Base-by-base conservation (phyloP, 2,329 filamentous ascomycete genomes). In the Fusarium euwallaceae region DNA sequence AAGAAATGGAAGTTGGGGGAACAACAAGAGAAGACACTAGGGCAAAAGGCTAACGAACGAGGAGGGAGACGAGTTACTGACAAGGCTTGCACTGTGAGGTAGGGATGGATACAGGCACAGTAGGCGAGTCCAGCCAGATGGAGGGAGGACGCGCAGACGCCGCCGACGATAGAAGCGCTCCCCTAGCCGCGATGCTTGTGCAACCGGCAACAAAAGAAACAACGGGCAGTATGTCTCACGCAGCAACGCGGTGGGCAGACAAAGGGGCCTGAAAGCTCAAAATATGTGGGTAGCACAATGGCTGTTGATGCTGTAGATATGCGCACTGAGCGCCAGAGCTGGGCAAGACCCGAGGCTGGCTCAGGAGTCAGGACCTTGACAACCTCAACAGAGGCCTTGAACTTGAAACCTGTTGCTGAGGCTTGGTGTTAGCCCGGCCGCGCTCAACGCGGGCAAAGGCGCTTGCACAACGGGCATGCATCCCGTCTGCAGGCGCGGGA, bases 31-130 rank as follows among this genome's bases (percentile, higher is more conserved):
- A 72, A 67, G 56, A 43, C 53, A 51, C 45, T 71, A 60, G 43
- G 41, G 58, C 34, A 48, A 65, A 69, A 67, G 62, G 66, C 63
- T 60, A 75, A 62, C 27, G 45, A 75, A 56, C 43, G 48, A 73
- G 66, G 60, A 75, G 66, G 66, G 73, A 75, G 66, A 75, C 61
- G 61, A 68, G 61, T 65, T 75, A 68, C 69, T 63, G 58, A 70
- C 66, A 75, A 75, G 69, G 61, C 69, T 68, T 73, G 69, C 62
- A 66, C 70, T 71, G 70, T 73, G 75, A 56, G 48, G 55, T 61
- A 69, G 34, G 66, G 53, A 58, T 61, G 61, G 64, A 66, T 48
- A 61, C 63, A 65, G 61, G 56, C 67, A 62, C 64, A 71, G 61
- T 61, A 73, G 67, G 74, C 64, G 69, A 59, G 32, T 37, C 70